Evolutionary conservation across 106 monocot species (phyloP).

Genomic region (Dioscorea zingiberensis): DNA sequence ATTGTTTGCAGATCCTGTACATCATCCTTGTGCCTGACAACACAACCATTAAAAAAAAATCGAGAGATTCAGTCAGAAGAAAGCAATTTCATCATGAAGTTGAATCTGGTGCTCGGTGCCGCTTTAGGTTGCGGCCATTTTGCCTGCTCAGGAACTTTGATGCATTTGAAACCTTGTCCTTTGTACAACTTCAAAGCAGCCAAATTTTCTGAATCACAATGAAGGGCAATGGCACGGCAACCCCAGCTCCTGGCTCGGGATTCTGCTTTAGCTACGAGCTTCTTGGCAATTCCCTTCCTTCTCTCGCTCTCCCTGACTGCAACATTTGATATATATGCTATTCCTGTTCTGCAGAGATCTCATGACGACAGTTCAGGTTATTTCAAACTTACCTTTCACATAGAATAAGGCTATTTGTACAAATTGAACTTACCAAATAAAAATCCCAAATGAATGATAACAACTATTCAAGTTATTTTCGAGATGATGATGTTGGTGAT

Average conservation of each 20-base stretch:
- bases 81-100: constrained; percentile 79
- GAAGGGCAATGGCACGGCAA: constrained; percentile 74
- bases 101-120: constrained; percentile 35
- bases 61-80: background rate
- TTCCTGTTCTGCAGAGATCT: constrained; percentile 53
- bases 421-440: no score
- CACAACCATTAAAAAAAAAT: no score
- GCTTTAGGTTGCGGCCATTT: constrained; percentile 78
- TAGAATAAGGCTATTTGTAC: no score
- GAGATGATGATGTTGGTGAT: no score
- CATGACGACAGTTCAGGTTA: background rate
- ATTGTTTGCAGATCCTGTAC: no score
- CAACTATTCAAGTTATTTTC: no score
- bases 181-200: constrained; percentile 62
- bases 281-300: constrained; percentile 70
- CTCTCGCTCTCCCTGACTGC: constrained; percentile 64
- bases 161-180: constrained; percentile 59
- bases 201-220: constrained; percentile 62
- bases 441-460: no score
- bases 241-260: constrained; percentile 69
- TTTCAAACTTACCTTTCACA: no score
- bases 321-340: constrained; percentile 94
- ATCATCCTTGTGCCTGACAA: no score
- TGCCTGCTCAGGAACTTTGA: constrained; percentile 50
- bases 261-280: constrained; percentile 52